Evolutionary conservation across 1,139 yeast species (phyloP).

Genomic region (Kodamaea suecica): DNA sequence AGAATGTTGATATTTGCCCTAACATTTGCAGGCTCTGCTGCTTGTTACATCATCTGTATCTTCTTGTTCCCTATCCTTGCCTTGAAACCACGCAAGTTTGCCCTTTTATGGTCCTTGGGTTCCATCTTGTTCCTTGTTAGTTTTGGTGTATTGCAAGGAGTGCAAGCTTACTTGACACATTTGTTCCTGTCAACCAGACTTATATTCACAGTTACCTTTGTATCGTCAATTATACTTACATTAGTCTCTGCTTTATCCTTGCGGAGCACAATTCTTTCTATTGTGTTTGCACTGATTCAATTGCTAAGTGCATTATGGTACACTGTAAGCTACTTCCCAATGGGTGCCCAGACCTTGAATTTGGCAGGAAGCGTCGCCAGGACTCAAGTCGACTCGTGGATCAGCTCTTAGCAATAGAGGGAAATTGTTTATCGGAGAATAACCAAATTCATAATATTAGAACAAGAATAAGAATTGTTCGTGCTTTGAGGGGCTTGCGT

Average conservation of each 20-base stretch:
- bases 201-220: conserved; percentile 48
- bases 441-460: too few relatives aligned
- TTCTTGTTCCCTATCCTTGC: conserved; percentile 55
- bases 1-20: conserved; percentile 54
- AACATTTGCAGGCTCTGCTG: conserved; percentile 51
- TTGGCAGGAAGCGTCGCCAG: conserved; percentile 55
- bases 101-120: conserved; percentile 60
- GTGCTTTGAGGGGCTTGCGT: not conserved
- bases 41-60: conserved; percentile 54
- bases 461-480: not conserved
- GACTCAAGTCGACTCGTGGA: conserved; percentile 59
- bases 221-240: conserved; percentile 49
- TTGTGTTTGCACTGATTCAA: conserved; percentile 51
- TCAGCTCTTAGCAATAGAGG: conserved; percentile 29
- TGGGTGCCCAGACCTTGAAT: conserved; percentile 55
- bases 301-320: conserved; percentile 53
- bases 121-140: conserved; percentile 55
- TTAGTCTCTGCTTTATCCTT: conserved; percentile 45
- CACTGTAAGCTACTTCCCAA: conserved; percentile 61
- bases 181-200: conserved; percentile 50
- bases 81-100: conserved; percentile 57
- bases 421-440: not conserved
- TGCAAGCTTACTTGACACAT: conserved; percentile 45
- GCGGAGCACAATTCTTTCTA: conserved; percentile 47
- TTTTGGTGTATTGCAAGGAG: conserved; percentile 58